phyloP scores from a whole-genome alignment of 148 eudicot genomes.

The Dianthus caryophyllus region DNA sequence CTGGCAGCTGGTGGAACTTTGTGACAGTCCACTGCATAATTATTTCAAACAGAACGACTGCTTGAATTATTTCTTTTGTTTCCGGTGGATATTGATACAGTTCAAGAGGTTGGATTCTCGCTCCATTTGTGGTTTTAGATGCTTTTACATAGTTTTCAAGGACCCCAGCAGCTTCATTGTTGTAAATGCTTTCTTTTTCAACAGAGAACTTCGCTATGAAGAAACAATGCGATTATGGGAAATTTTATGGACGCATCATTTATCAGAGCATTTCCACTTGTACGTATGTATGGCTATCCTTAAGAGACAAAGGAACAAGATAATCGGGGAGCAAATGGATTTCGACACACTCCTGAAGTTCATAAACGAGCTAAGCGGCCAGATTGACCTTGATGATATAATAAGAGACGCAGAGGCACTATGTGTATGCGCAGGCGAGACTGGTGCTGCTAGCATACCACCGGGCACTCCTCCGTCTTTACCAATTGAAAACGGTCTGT shows the following conservation, averaged over 20 bases:
- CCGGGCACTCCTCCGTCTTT: conserved; percentile 95
- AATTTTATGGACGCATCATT: conserved; percentile 77
- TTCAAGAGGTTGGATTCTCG: conserved; percentile 67
- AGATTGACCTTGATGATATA: conserved; percentile 59
- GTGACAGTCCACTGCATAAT: conserved; percentile 74
- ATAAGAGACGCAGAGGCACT: conserved; percentile 83
- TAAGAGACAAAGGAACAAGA: conserved; percentile 64
- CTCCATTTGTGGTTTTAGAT: neutral
- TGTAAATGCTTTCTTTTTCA: neutral
- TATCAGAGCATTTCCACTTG: conserved; percentile 82
- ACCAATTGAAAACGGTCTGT: conserved; percentile 44
- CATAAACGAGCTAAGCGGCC: conserved; percentile 82
- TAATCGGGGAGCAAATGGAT: conserved; percentile 92
- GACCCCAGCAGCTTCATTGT: neutral
- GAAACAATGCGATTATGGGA: conserved; percentile 82
- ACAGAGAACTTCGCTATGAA: conserved; percentile 78
- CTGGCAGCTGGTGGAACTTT: conserved; percentile 82
- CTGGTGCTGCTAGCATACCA: conserved; percentile 85
- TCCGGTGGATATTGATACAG: conserved; percentile 97
- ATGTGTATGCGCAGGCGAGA: conserved; percentile 92
- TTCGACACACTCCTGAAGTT: conserved; percentile 89
- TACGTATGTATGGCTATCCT: conserved; percentile 80
- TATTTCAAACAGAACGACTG: conserved; percentile 84
- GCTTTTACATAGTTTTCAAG: neutral
- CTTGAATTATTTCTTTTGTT: conserved; percentile 94